Percentiles rank a stretch among this genome's conserved stretches.
These are phyloP conservation scores for Alternaria brassicicola DNA, from an alignment of 2,329 filamentous ascomycete species.

Conservation along the genomic window DNA sequence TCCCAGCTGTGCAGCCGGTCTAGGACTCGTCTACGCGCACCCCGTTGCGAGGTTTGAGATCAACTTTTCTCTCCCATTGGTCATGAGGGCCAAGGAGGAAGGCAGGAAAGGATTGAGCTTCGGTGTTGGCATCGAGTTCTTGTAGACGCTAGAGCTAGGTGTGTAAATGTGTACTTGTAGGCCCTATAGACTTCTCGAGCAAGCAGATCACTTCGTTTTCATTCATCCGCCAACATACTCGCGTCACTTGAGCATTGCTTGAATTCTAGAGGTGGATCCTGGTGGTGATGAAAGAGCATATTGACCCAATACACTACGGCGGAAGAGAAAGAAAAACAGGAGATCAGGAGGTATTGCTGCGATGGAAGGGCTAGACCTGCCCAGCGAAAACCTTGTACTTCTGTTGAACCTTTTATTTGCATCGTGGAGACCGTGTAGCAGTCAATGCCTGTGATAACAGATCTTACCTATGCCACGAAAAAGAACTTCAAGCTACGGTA, in stretches of 20 bases:
- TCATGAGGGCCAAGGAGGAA: constrained; percentile 81
- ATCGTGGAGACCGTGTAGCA: neutral
- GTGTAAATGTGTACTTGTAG: constrained; percentile 14
- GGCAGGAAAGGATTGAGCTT: constrained; percentile 90
- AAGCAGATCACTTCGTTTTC: constrained; percentile 9
- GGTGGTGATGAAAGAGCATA: neutral
- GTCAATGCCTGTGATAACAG: neutral
- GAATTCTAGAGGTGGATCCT: neutral
- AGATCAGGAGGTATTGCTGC: neutral
- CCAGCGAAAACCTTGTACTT: neutral
- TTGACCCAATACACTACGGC: neutral
- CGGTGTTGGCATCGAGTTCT: constrained; percentile 94
- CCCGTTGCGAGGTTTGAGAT: constrained; percentile 92
- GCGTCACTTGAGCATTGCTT: constrained; percentile 4
- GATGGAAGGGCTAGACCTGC: neutral
- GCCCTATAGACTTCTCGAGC: constrained; percentile 2
- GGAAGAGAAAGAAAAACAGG: neutral
- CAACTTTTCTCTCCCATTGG: constrained; percentile 89
- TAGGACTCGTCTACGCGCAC: constrained; percentile 94
- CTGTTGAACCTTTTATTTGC: neutral
- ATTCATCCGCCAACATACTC: neutral
- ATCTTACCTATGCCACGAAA: neutral
- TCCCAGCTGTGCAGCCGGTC: constrained; percentile 83
- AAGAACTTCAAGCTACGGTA: neutral
- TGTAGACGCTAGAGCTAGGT: constrained; percentile 61